Base-by-base conservation (phyloP, 2,329 filamentous ascomycete species). In the Sporothrix phasma region DNA sequence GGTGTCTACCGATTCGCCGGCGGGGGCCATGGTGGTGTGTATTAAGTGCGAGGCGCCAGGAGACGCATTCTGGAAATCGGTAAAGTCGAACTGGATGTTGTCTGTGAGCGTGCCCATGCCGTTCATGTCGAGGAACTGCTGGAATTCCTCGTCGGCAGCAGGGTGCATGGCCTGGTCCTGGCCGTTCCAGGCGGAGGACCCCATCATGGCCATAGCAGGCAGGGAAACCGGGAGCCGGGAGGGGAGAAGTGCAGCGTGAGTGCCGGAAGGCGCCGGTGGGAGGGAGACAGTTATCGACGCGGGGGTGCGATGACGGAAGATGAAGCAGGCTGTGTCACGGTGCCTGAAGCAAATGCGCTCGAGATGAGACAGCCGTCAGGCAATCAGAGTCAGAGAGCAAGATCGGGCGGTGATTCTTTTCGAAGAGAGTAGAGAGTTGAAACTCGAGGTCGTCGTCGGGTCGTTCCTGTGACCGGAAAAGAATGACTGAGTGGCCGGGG, bases 51-150 rank as follows among this genome's bases (percentile, higher is more conserved):
- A 29, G 31, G 39, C 62, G 51, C 46, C 69, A 63, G 73, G 73
- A 66, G 75, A 73, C 19, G 70, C 69, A 63, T 72, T 73, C 66
- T 78, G 78, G 69, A 85, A 86, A 65, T 81, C 77, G 45, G 80
- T 77, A 67, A 86, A 87, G 71, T 86, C 82, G 69, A 87, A 87
- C 66, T 80, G 79, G 70, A 87, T 77, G 61, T 76, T 75, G 63
- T 85, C 82, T 66, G 73, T 73, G 65, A 87, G 74, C 66, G 74
- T 79, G 34, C 77, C 77, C 76, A 86, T 83, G 69, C 74, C 75
- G 64, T 79, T 80, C 77, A 88, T 82, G 68, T 86, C 81, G 66
- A 88, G 77, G 65, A 86, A 87, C 68, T 87, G 84, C 67, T 84
- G 80, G 71, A 87, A 86, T 45, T 86, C 84, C 72, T 87, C 84